Percentiles rank a stretch among this genome's conserved stretches.
Conservation (phyloP, 164 flowering plant genomes). For the Chloranthus sessilifolius region DNA sequence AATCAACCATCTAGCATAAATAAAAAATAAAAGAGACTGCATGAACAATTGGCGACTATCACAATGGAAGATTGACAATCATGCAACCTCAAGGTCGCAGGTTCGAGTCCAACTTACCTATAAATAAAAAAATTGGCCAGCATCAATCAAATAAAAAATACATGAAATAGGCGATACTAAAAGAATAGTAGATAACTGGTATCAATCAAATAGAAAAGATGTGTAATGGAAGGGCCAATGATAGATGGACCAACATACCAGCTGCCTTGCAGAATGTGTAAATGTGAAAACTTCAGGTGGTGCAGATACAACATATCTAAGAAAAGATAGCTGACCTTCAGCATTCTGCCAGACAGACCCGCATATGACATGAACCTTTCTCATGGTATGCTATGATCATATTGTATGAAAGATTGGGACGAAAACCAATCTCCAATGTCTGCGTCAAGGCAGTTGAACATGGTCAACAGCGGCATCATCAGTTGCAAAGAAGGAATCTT, state of each 20-base stretch:
- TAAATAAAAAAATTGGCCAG: too few relatives aligned
- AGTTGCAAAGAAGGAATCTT: slow-evolving; percentile 69
- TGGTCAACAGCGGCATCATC: not conserved
- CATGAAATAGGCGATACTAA: not conserved
- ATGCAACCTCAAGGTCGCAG: too few relatives aligned
- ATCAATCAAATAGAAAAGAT: not conserved
- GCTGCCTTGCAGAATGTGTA: slow-evolving; percentile 55
- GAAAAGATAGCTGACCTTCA: slow-evolving; percentile 82
- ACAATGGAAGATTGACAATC: too few relatives aligned
- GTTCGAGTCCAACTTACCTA: too few relatives aligned
- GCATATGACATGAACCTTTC: slow-evolving; percentile 68
- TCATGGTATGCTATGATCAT: too few relatives aligned
- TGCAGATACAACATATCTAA: slow-evolving; percentile 69
- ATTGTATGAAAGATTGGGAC: slow-evolving; percentile 89
- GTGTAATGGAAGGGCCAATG: not conserved
- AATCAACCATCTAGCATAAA: not conserved
- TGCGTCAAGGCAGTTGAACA: too few relatives aligned
- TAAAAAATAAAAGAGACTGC: too few relatives aligned
- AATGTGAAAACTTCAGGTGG: slow-evolving; percentile 79
- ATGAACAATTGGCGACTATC: too few relatives aligned
- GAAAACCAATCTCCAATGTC: slow-evolving; percentile 28
- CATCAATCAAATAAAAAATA: too few relatives aligned
- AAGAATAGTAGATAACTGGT: not conserved
- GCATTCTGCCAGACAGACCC: slow-evolving; percentile 81
- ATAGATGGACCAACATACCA: slow-evolving; percentile 35